Evolutionary conservation across 805 yeast genomes (phyloP).

Genomic region (Debaryomyces tyrocola): DNA sequence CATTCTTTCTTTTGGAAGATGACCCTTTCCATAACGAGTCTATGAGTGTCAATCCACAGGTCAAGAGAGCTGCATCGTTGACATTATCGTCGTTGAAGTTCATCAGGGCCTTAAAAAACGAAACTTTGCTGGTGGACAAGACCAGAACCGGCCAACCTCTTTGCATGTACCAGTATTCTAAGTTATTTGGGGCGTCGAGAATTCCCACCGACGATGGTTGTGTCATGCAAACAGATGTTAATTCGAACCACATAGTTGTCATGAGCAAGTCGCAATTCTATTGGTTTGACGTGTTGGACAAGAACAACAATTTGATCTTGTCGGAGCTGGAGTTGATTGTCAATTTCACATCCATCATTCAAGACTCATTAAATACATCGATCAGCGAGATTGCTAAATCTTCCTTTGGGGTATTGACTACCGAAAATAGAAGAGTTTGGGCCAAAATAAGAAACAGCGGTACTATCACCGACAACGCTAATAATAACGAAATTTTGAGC

Average conservation of each 20-base stretch:
- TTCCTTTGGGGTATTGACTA: slow-evolving; percentile 86
- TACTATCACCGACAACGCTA: slow-evolving; percentile 40
- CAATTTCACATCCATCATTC: slow-evolving; percentile 73
- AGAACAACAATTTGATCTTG: slow-evolving; percentile 66
- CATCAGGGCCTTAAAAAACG: slow-evolving; percentile 72
- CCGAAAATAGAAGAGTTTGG: slow-evolving; percentile 89
- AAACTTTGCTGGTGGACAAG: slow-evolving; percentile 70
- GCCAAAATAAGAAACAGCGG: slow-evolving; percentile 63
- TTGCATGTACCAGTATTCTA: slow-evolving; percentile 90
- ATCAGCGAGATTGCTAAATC: slow-evolving; percentile 64
- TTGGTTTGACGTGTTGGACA: slow-evolving; percentile 91
- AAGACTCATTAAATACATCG: slow-evolving; percentile 61
- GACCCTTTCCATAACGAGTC: slow-evolving; percentile 75
- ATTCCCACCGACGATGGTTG: slow-evolving; percentile 82
- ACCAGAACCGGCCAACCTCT: slow-evolving; percentile 62
- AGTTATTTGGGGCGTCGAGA: slow-evolving; percentile 83
- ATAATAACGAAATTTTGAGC: slow-evolving; percentile 68
- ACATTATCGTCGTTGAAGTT: slow-evolving; percentile 77
- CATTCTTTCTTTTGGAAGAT: slow-evolving; percentile 86
- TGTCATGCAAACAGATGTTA: slow-evolving; percentile 75
- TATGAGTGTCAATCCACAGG: slow-evolving; percentile 51
- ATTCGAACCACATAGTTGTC: slow-evolving; percentile 79
- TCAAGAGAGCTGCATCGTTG: slow-evolving; percentile 77
- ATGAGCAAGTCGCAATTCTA: slow-evolving; percentile 85
- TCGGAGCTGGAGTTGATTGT: slow-evolving; percentile 72